phyloP scores from a whole-genome alignment of 495 filamentous ascomycete species.

The Xylaria flabelliformis region DNA sequence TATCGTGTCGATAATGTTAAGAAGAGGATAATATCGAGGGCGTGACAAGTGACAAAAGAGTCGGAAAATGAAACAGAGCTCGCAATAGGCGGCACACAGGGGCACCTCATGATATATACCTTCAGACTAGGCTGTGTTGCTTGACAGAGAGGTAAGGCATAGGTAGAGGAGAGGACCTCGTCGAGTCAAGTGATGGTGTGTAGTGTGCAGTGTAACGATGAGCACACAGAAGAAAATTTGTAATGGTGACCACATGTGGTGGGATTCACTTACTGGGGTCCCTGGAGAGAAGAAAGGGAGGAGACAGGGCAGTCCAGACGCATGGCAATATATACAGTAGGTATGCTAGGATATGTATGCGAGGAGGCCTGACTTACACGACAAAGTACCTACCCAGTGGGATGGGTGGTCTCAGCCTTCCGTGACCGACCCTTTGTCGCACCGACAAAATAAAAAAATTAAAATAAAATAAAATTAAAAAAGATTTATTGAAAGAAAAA shows the following conservation, averaged over 20 bases:
- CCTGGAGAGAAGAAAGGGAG: not conserved
- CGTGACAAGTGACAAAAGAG: conserved; percentile 32
- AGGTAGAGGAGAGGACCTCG: conserved; percentile 6
- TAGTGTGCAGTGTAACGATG: conserved; percentile 22
- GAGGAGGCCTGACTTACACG: conserved; percentile 2
- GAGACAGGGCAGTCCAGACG: not conserved
- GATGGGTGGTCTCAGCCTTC: conserved; percentile 1
- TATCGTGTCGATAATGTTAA: conserved; percentile 30
- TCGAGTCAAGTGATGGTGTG: conserved; percentile 1
- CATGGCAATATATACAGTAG: not conserved
- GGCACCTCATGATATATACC: conserved; percentile 34
- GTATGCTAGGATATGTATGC: not conserved
- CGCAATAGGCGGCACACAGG: not conserved
- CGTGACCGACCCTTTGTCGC: not conserved
- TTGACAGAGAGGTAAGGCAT: conserved; percentile 30
- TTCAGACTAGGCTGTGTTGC: conserved; percentile 19
- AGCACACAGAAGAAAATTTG: conserved; percentile 14
- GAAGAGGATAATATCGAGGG: conserved; percentile 31
- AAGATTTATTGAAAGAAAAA: too few species aligned
- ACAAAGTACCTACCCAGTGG: not conserved
- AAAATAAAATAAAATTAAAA: too few species aligned
- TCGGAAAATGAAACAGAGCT: conserved; percentile 22
- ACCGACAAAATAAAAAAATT: not conserved
- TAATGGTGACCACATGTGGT: conserved; percentile 22
- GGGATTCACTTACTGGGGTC: not conserved